Conservation (phyloP, 495 filamentous ascomycete species). For the Xylaria castorea region DNA sequence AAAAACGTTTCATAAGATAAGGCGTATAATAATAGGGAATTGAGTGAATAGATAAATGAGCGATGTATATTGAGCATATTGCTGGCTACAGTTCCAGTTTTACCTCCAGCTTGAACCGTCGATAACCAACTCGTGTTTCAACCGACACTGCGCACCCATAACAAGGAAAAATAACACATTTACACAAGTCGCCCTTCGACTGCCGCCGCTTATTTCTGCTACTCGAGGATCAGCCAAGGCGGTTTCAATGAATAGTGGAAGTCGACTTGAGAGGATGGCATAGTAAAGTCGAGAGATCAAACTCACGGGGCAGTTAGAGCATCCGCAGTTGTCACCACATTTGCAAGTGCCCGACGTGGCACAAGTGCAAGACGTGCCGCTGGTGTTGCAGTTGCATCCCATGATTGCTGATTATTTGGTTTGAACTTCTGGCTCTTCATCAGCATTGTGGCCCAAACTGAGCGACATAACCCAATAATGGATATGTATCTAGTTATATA, state of each 20-base stretch:
- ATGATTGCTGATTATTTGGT: constrained; percentile 26
- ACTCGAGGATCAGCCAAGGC: not conserved
- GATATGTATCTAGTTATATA: not conserved
- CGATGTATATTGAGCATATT: not conserved
- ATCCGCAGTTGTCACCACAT: constrained; percentile 40
- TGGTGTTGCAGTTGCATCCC: constrained; percentile 39
- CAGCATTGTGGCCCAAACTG: not conserved
- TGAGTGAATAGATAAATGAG: not conserved
- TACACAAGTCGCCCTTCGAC: not conserved
- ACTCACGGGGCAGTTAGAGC: constrained; percentile 40
- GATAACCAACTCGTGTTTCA: not conserved
- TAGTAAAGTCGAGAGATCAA: not conserved
- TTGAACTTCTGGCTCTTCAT: constrained; percentile 24
- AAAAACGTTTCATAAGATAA: not conserved
- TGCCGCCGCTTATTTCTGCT: not conserved
- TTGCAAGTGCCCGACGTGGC: constrained; percentile 37
- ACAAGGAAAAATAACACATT: not conserved
- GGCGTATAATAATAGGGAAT: no score
- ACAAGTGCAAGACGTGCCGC: constrained; percentile 35
- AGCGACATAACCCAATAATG: not conserved
- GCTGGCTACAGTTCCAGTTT: not conserved
- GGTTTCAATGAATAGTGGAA: not conserved
- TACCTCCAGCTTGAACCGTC: no score
- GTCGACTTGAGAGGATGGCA: not conserved
- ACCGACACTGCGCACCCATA: not conserved